Conservation (phyloP, 2,329 filamentous ascomycete genomes). For the Leptographium wingfieldii region DNA sequence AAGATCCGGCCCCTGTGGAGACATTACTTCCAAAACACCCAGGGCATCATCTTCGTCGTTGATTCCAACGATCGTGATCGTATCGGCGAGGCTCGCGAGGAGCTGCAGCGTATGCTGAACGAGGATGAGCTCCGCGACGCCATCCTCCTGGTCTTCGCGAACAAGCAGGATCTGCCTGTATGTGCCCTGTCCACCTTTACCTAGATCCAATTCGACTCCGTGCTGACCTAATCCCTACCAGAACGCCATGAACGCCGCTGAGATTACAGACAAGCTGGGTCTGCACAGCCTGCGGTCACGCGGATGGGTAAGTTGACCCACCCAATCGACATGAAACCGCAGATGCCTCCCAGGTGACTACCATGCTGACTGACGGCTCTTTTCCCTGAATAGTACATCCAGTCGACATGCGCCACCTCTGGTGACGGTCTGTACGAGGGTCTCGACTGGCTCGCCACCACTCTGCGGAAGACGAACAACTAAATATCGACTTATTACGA, state of each 20-base stretch:
- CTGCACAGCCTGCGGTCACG: constrained; percentile 98
- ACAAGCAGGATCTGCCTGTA: constrained; percentile 99
- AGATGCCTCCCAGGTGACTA: neutral
- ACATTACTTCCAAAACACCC: constrained; percentile 99
- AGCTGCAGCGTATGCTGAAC: constrained; percentile 96
- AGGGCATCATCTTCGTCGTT: constrained; percentile 99
- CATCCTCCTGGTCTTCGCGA: constrained; percentile 93
- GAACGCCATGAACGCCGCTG: constrained; percentile 99
- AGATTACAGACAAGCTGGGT: constrained; percentile 99
- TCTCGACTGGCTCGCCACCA: constrained; percentile 83
- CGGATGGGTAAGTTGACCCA: constrained; percentile 69
- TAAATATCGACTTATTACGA: neutral
- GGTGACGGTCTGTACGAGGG: constrained; percentile 99
- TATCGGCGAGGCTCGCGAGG: constrained; percentile 91
- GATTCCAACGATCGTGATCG: constrained; percentile 98
- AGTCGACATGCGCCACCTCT: constrained; percentile 97
- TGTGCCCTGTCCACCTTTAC: constrained; percentile 24
- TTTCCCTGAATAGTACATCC: constrained; percentile 62
- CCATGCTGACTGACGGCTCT: neutral
- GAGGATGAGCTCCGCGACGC: constrained; percentile 98
- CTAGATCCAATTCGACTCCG: neutral
- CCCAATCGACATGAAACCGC: neutral
- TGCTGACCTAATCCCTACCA: constrained; percentile 21
- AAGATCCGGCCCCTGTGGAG: constrained; percentile 99
- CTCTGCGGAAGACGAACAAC: constrained; percentile 62